These are phyloP conservation scores for Starmerella sirachaensis DNA, from an alignment of 805 yeast genomes.

Conservation along the genomic window DNA sequence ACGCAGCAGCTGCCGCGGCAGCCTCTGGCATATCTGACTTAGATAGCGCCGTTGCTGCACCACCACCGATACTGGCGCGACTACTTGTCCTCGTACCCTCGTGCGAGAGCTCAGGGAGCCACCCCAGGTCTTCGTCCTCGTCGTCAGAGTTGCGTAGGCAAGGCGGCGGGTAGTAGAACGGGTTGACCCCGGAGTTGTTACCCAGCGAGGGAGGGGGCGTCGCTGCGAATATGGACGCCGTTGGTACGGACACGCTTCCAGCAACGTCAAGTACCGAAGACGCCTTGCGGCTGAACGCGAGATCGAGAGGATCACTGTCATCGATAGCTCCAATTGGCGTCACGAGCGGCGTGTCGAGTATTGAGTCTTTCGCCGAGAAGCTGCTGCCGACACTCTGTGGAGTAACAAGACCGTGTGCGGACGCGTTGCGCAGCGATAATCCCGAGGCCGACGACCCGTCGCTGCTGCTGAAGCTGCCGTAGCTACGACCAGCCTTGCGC, in stretches of 20 bases:
- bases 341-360: slow-evolving; percentile 18
- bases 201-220: slow-evolving; percentile 1
- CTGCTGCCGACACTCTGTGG: slow-evolving; percentile 17
- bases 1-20: slow-evolving; percentile 6
- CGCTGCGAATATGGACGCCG: slow-evolving; percentile 1
- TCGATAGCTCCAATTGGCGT: slow-evolving; percentile 14
- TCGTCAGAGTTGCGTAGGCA: slow-evolving; percentile 14
- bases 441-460: too few relatives aligned
- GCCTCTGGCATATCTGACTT: neutral
- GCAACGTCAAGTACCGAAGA: too few relatives aligned
- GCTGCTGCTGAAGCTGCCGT: slow-evolving; percentile 3
- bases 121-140: neutral
- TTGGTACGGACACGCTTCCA: neutral
- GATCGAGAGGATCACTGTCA: slow-evolving; percentile 13
- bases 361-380: slow-evolving; percentile 15
- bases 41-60: neutral
- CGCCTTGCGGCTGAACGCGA: slow-evolving; percentile 1
- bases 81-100: neutral
- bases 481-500: slow-evolving; percentile 12
- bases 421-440: too few relatives aligned
- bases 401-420: slow-evolving; percentile 15
- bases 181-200: slow-evolving; percentile 24
- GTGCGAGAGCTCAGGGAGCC: neutral
- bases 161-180: slow-evolving; percentile 28
- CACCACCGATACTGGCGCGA: slow-evolving; percentile 1